phyloP scores from a whole-genome alignment of 148 eudicot genomes.

The Fallopia convolvulus region DNA sequence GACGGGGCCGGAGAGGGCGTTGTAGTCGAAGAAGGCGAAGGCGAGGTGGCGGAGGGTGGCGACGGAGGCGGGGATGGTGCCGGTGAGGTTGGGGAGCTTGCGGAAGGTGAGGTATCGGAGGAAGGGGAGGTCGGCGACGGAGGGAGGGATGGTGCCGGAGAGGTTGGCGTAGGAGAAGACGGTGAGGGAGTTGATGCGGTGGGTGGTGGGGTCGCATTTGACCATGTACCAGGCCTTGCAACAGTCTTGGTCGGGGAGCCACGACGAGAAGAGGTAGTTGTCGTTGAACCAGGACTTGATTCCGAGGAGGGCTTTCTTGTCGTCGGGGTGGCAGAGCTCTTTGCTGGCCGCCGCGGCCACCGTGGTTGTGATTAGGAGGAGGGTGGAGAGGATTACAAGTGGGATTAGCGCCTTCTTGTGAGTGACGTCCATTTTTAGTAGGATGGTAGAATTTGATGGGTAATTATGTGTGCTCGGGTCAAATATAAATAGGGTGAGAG shows the following conservation, averaged over 20 bases:
- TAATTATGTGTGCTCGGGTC: too few relatives aligned
- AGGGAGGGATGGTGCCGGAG: conserved; percentile 20
- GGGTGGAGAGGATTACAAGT: neutral
- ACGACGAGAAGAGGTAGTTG: conserved; percentile 26
- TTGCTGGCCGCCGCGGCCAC: neutral
- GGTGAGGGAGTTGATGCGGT: conserved; percentile 18
- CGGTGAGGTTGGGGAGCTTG: conserved; percentile 26
- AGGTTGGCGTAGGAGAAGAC: neutral
- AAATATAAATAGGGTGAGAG: neutral
- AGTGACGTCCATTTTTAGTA: neutral
- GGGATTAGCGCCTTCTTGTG: neutral
- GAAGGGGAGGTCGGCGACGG: conserved; percentile 21
- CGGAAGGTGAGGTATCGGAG: conserved; percentile 24
- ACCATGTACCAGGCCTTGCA: conserved; percentile 26
- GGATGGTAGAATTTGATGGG: too few relatives aligned
- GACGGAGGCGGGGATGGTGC: conserved; percentile 28
- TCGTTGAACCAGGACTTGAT: conserved; percentile 28
- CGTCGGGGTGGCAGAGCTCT: conserved; percentile 28
- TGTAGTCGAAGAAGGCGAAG: conserved; percentile 12
- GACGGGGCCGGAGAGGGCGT: conserved; percentile 25
- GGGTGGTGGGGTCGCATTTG: conserved; percentile 21
- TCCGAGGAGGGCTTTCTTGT: conserved; percentile 33
- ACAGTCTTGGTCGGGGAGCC: conserved; percentile 35
- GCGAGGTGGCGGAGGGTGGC: conserved; percentile 23
- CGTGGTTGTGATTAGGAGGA: neutral